Evolutionary conservation across 352 stramenopile genomes (phyloP).

Genomic region (Phytophthora syringae): DNA sequence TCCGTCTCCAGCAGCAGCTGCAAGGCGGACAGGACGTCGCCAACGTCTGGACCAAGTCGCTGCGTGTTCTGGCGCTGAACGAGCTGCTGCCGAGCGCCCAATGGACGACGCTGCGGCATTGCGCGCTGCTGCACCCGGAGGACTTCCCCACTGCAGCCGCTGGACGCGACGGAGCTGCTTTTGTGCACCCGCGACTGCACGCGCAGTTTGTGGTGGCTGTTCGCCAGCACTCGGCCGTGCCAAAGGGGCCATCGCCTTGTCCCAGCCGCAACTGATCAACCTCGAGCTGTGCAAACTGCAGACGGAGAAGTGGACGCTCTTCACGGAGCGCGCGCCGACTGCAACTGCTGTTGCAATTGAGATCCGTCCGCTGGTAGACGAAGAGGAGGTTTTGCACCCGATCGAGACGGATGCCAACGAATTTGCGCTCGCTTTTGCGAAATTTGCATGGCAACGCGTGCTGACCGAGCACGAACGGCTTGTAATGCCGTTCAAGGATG

Average conservation of each 20-base stretch:
- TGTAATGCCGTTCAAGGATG: constrained; percentile 59
- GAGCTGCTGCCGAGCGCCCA: constrained; percentile 31
- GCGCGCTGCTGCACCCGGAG: constrained; percentile 64
- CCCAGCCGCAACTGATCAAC: constrained; percentile 76
- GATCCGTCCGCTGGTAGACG: constrained; percentile 58
- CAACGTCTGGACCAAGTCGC: constrained; percentile 38
- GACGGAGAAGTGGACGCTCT: constrained; percentile 78
- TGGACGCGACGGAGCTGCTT: constrained; percentile 30
- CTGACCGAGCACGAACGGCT: constrained; percentile 84
- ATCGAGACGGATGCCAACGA: constrained; percentile 54
- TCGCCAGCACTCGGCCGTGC: constrained; percentile 43
- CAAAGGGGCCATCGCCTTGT: constrained; percentile 65
- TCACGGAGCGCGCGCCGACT: constrained; percentile 52
- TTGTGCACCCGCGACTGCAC: constrained; percentile 70
- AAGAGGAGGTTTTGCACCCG: constrained; percentile 13
- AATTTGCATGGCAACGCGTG: constrained; percentile 60
- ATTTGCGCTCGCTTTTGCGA: constrained; percentile 65
- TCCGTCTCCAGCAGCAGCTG: constrained; percentile 61
- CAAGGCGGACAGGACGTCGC: constrained; percentile 13
- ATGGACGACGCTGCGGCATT: constrained; percentile 44
- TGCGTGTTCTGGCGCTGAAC: constrained; percentile 57
- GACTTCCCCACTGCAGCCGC: constrained; percentile 51
- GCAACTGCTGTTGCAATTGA: constrained; percentile 67
- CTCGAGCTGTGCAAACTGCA: constrained; percentile 81
- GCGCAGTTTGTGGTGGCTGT: constrained; percentile 81